Evolutionary conservation across 2,329 filamentous ascomycete species (phyloP).

Genomic region (Talaromyces sp.): DNA sequence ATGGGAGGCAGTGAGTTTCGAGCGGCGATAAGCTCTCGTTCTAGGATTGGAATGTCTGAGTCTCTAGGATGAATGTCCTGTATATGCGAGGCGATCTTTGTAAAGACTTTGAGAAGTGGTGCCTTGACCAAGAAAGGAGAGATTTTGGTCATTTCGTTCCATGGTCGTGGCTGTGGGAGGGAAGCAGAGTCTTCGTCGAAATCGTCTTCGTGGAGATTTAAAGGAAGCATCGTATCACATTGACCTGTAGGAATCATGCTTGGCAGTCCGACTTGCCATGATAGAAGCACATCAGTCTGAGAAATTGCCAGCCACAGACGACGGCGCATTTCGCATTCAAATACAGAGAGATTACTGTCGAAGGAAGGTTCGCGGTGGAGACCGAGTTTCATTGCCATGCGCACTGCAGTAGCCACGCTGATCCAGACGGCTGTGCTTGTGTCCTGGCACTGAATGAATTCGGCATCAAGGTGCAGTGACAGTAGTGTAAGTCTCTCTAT

Average conservation of each 20-base stretch:
- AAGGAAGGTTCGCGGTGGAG: conserved; percentile 58
- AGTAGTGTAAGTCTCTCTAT: conserved; percentile 57
- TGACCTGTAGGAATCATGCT: conserved; percentile 61
- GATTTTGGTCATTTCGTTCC: conserved; percentile 54
- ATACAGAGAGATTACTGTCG: conserved; percentile 53
- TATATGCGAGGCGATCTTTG: conserved; percentile 36
- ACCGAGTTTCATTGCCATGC: conserved; percentile 60
- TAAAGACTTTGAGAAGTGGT: conserved; percentile 34
- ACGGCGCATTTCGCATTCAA: conserved; percentile 54
- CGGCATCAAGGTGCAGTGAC: conserved; percentile 57
- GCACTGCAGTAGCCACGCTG: conserved; percentile 55
- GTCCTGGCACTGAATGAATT: conserved; percentile 55
- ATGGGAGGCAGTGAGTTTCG: conserved; percentile 69
- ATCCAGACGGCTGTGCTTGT: conserved; percentile 56
- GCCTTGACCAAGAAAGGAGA: conserved; percentile 43
- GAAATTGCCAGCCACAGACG: conserved; percentile 42
- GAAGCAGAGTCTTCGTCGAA: conserved; percentile 52
- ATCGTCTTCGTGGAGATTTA: conserved; percentile 61
- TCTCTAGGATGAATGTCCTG: conserved; percentile 50
- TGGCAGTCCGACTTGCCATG: conserved; percentile 63
- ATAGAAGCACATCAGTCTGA: conserved; percentile 60
- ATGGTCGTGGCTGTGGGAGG: conserved; percentile 54
- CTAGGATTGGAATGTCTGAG: conserved; percentile 53
- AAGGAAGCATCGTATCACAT: conserved; percentile 56
- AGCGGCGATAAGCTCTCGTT: conserved; percentile 52